Conservation (phyloP, 2,329 filamentous ascomycete species). For the Ilyonectria robusta region DNA sequence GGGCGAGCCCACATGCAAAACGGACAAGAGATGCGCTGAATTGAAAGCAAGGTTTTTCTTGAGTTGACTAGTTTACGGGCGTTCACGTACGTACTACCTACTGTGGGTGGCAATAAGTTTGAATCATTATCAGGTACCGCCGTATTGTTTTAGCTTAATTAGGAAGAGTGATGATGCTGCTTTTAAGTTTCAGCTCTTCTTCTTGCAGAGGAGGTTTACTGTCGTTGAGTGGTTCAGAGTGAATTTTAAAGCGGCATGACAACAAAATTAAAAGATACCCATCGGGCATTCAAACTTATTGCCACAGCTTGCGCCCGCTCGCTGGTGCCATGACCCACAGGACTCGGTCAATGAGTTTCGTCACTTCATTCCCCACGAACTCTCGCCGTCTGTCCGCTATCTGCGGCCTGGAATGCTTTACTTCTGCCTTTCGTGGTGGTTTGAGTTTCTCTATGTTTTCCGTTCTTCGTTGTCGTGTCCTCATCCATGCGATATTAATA, state of each 20-base stretch:
- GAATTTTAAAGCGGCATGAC: background rate
- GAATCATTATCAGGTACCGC: no score
- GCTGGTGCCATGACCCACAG: conserved; percentile 45
- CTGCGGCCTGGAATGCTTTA: conserved; percentile 40
- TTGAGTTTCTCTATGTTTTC: conserved; percentile 2
- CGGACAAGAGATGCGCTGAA: conserved; percentile 9
- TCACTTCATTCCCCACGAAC: conserved; percentile 46
- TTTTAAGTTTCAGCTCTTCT: no score
- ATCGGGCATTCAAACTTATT: background rate
- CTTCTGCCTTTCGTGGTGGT: conserved; percentile 12
- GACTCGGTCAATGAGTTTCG: conserved; percentile 43
- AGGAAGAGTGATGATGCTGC: no score
- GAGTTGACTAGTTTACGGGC: no score
- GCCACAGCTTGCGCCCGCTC: conserved; percentile 34
- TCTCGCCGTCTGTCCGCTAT: conserved; percentile 34
- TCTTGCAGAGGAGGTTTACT: no score
- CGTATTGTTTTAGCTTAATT: no score
- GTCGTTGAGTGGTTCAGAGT: background rate
- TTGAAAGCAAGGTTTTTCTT: background rate
- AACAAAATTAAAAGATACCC: no score
- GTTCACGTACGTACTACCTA: no score
- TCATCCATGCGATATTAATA: conserved; percentile 42
- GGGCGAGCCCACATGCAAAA: conserved; percentile 27
- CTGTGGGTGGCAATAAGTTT: no score
- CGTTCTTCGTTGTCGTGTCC: conserved; percentile 10